Conservation (phyloP, 2,329 filamentous ascomycete genomes). For the Clonostachys rosea region DNA sequence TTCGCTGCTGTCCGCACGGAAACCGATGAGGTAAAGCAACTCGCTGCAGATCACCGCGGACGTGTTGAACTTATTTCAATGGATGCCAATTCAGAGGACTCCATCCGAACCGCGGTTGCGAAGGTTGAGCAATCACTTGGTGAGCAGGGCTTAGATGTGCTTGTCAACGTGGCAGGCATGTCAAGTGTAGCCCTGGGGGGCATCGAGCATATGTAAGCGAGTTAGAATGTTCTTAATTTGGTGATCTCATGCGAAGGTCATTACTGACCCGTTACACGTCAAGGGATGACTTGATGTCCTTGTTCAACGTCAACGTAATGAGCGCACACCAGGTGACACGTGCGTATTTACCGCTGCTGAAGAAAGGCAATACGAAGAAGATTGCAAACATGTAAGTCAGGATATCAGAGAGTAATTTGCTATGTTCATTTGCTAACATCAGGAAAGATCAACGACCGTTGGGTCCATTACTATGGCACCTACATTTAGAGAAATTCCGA, state of each 20-base stretch:
- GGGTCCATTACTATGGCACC: slow-evolving; percentile 28
- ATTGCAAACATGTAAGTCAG: slow-evolving; percentile 32
- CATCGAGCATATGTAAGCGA: no score
- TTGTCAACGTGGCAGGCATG: slow-evolving; percentile 3
- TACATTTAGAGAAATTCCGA: slow-evolving; percentile 10
- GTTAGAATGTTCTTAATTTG: no score
- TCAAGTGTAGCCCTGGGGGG: not conserved
- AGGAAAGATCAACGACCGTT: slow-evolving; percentile 17
- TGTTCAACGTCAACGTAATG: slow-evolving; percentile 3
- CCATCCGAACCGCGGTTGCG: not conserved
- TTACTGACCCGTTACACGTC: no score
- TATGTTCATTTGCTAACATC: not conserved
- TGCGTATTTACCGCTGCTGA: slow-evolving; percentile 28
- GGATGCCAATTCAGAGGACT: not conserved
- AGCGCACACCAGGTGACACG: slow-evolving; percentile 14
- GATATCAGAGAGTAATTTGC: not conserved
- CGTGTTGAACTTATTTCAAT: slow-evolving; percentile 1
- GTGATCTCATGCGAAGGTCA: no score
- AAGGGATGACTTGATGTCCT: slow-evolving; percentile 2
- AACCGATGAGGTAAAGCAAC: slow-evolving; percentile 1
- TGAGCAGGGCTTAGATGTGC: slow-evolving; percentile 1
- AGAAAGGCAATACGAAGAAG: slow-evolving; percentile 29
- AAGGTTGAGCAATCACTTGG: slow-evolving; percentile 2
- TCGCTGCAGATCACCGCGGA: not conserved
- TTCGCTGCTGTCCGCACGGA: slow-evolving; percentile 2